Percentiles rank a stretch among this genome's conserved stretches.
Evolutionary conservation across 352 stramenopile genomes (phyloP).

Genomic region (Pythium folliculosum): DNA sequence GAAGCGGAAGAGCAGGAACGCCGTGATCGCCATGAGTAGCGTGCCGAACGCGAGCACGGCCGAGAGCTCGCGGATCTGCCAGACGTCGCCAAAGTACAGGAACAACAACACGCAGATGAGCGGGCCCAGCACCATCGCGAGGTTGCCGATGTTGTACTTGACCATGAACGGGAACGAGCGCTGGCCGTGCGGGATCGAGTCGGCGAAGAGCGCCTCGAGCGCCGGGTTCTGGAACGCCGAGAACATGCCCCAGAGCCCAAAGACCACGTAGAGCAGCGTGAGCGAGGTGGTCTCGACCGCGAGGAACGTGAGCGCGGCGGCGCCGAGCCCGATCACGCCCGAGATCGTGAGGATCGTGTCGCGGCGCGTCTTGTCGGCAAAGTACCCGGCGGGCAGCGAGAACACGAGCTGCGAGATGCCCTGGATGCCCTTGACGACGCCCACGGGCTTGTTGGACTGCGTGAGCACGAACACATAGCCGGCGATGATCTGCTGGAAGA

Average conservation of each 20-base stretch:
- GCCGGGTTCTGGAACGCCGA: slow-evolving; percentile 71
- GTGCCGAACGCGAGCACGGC: slow-evolving; percentile 68
- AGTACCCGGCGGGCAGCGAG: slow-evolving; percentile 54
- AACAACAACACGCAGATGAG: slow-evolving; percentile 73
- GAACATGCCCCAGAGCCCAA: slow-evolving; percentile 85
- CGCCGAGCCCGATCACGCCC: slow-evolving; percentile 39
- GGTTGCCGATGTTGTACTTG: slow-evolving; percentile 67
- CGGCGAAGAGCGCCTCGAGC: slow-evolving; percentile 82
- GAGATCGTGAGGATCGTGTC: slow-evolving; percentile 49
- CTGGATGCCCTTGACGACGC: slow-evolving; percentile 47
- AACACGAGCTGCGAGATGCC: slow-evolving; percentile 56
- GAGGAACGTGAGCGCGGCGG: slow-evolving; percentile 46
- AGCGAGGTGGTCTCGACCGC: slow-evolving; percentile 58
- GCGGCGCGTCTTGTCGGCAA: slow-evolving; percentile 52
- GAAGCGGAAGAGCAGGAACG: slow-evolving; percentile 74
- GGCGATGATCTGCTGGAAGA: slow-evolving; percentile 55
- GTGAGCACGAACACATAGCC: slow-evolving; percentile 67
- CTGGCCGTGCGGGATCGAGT: slow-evolving; percentile 71
- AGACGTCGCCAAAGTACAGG: slow-evolving; percentile 67
- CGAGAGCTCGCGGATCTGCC: slow-evolving; percentile 60
- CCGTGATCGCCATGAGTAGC: slow-evolving; percentile 57
- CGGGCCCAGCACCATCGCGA: slow-evolving; percentile 51
- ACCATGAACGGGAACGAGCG: slow-evolving; percentile 78
- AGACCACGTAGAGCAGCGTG: slow-evolving; percentile 57
- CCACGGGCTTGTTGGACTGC: slow-evolving; percentile 46